Percentiles rank a stretch among this genome's conserved stretches.
phyloP scores from a whole-genome alignment of 176 grass and related monocot genomes.

The Oryza australiensis region DNA sequence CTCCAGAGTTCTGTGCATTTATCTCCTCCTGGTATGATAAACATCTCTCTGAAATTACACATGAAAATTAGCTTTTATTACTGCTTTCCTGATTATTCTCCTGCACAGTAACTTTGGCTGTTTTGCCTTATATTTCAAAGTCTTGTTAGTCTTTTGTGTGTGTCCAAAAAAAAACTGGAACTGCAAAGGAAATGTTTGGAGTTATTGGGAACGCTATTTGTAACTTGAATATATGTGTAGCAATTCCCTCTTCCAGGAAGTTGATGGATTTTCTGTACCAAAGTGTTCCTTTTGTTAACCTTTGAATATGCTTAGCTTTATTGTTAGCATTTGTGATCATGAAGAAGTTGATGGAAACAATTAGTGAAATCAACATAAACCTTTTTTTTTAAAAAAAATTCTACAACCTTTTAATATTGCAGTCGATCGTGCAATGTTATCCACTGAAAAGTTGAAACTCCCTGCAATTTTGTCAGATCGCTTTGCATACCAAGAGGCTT shows the following conservation, averaged over 20 bases:
- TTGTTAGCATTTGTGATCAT: background rate
- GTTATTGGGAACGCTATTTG: background rate
- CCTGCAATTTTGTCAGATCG: background rate
- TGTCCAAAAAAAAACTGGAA: background rate
- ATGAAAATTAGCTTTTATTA: slow-evolving; percentile 2
- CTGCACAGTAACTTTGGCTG: background rate
- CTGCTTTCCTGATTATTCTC: background rate
- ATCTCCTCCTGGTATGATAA: slow-evolving; percentile 75
- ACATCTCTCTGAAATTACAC: background rate
- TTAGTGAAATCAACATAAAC: background rate
- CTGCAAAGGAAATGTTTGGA: background rate
- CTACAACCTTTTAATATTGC: background rate
- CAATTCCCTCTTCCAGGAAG: background rate
- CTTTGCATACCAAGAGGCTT: background rate
- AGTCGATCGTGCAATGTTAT: background rate
- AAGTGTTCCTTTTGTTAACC: background rate
- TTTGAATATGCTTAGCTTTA: background rate
- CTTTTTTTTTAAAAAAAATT: background rate
- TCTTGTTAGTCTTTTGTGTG: background rate
- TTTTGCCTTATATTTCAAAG: background rate
- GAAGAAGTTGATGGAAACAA: background rate
- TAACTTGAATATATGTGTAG: background rate
- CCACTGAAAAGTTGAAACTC: background rate
- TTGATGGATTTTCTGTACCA: background rate
- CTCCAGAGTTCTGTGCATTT: slow-evolving; percentile 91